Conservation (phyloP, 306 rosid genomes). For the Phaseolus lunatus region DNA sequence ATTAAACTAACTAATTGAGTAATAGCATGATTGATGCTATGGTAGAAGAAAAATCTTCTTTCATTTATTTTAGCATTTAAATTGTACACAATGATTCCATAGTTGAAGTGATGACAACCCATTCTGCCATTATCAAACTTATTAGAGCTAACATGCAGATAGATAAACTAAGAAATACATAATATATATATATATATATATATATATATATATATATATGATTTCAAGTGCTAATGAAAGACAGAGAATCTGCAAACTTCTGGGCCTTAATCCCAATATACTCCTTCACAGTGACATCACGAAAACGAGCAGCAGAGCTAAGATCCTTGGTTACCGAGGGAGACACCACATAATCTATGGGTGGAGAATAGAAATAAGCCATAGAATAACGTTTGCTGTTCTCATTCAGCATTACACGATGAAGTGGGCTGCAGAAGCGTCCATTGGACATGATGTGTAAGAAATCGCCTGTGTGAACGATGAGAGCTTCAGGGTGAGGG, state of each 20-base stretch:
- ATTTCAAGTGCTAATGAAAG: conserved; percentile 38
- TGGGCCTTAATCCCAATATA: conserved; percentile 59
- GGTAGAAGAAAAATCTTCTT: no score
- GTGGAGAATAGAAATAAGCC: conserved; percentile 70
- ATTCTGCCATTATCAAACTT: no score
- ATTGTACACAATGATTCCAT: no score
- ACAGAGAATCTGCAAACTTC: conserved; percentile 58
- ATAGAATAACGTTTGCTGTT: conserved; percentile 51
- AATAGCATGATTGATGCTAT: no score
- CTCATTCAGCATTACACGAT: conserved; percentile 58
- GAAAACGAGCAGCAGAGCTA: conserved; percentile 43
- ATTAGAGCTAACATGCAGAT: no score
- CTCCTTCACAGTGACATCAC: conserved; percentile 60
- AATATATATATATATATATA: no score
- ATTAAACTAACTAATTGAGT: no score
- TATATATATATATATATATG: no score
- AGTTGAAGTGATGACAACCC: no score
- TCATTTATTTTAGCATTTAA: no score
- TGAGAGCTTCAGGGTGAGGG: conserved; percentile 50
- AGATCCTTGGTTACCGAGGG: conserved; percentile 19
- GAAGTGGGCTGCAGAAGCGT: conserved; percentile 50
- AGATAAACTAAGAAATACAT: no score
- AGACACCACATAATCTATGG: conserved; percentile 53
- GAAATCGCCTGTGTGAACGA: conserved; percentile 66
- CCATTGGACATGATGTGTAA: conserved; percentile 65